Base-by-base conservation (phyloP, 306 rosid species). In the Fragaria ananassa region DNA sequence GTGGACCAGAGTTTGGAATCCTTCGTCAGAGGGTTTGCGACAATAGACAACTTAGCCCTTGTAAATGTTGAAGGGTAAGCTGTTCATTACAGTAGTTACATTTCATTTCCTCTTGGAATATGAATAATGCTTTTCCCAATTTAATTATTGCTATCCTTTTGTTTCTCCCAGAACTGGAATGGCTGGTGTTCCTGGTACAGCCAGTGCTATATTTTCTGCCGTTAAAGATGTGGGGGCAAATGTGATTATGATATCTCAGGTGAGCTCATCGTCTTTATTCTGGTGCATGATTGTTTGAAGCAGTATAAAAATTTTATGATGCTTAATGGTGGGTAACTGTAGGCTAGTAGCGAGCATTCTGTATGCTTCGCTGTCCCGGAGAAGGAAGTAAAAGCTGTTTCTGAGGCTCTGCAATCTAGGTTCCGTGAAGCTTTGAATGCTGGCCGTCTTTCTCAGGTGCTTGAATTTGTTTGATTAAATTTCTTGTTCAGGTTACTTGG, bases 171-270 rank as follows among this genome's bases (percentile, higher is more conserved):
- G 99, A 78, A 92, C 99, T 81, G 99, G 99, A 68, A 92, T 95
- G 99, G 99, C 99, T 64, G 99, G 99, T 84, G 97, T 95, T 81
- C 99, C 99, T 67, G 99, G 99, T 81, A 95, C 99, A 37, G 97
- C 99, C 51, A 81, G 91, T 82, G 83, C 88, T 76, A 95, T 95
- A 79, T 95, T 95, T 88, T 84, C 86, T 72, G 93, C 90, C 8
- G 99, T 92, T 72, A 95, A 95, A 81, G 97, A 92, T 82, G 99
- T 95, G 75, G 99, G 99, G 83, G 99, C 99, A 69, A 95, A 95
- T 89, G 99, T 92, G 86, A 88, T 95, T 78, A 95, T 95, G 99
- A 95, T 95, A 87, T 95, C 99, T 81, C 99, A 95, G 97, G 99
- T 92, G 47, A 80, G 69, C 67, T 49, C 35, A n/a, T 79, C 49